phyloP scores from a whole-genome alignment of 192 early-diverging fungal genomes.

The Thamnidium elegans region DNA sequence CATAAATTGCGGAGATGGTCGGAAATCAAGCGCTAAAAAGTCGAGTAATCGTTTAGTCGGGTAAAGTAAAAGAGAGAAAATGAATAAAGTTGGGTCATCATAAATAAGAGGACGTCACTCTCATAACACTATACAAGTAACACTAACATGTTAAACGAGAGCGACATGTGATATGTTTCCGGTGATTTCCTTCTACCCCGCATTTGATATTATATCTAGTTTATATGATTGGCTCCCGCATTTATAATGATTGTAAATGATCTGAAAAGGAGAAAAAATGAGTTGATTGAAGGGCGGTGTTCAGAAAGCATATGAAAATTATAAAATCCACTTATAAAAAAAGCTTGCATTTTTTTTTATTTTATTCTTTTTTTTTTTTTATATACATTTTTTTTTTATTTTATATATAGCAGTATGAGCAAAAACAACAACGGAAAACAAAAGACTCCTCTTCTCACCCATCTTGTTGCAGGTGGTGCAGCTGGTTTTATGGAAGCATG shows the following conservation, averaged over 20 bases:
- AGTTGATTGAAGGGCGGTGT: slow-evolving; percentile 13
- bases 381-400: slow-evolving; percentile 3
- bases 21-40: slow-evolving; percentile 7
- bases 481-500: slow-evolving; percentile 91
- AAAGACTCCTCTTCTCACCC: slow-evolving; percentile 48
- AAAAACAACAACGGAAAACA: slow-evolving; percentile 15
- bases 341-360: slow-evolving; percentile 15
- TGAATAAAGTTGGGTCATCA: background rate
- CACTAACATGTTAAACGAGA: no score
- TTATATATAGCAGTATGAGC: slow-evolving; percentile 22
- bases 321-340: slow-evolving; percentile 1
- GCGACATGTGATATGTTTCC: slow-evolving; percentile 17
- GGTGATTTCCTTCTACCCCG: slow-evolving; percentile 22
- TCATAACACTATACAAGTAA: no score
- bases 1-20: slow-evolving; percentile 8
- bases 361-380: slow-evolving; percentile 15
- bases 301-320: slow-evolving; percentile 21
- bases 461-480: slow-evolving; percentile 84
- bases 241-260: slow-evolving; percentile 3
- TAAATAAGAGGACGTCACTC: no score
- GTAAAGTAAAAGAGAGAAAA: background rate
- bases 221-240: slow-evolving; percentile 4
- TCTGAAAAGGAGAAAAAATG: background rate
- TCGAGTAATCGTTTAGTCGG: slow-evolving; percentile 18
- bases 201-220: slow-evolving; percentile 8